A percentile compares a stretch with the other conserved stretches of the same genome.
These are phyloP conservation scores for Xylariaceae sp. DNA, from an alignment of 2,329 filamentous ascomycete genomes.

Conservation along the genomic window DNA sequence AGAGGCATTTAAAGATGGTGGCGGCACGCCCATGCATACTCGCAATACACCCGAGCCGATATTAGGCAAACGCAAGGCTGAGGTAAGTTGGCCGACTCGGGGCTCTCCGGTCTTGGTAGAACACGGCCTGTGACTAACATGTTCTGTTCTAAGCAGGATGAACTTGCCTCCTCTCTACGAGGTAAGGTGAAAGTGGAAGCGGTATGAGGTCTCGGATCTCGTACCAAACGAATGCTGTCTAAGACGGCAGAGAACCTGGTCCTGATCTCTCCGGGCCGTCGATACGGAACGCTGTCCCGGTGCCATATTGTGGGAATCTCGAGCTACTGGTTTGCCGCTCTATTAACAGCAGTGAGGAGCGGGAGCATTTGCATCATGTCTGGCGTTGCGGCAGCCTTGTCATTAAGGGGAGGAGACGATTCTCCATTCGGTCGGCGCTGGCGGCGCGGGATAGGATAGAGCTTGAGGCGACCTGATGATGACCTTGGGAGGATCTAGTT, in stretches of 20 bases:
- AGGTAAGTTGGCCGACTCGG: conserved; percentile 43
- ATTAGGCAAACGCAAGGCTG: conserved; percentile 71
- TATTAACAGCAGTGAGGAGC: conserved; percentile 6
- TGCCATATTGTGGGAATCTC: not conserved
- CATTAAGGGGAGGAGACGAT: conserved; percentile 5
- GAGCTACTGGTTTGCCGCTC: not conserved
- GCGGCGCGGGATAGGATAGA: conserved; percentile 14
- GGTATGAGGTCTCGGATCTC: conserved; percentile 11
- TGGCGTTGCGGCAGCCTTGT: conserved; percentile 15
- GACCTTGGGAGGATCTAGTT: not conserved
- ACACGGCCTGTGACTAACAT: conserved; percentile 22
- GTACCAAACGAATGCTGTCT: conserved; percentile 6
- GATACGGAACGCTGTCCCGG: not conserved
- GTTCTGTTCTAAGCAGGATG: conserved; percentile 31
- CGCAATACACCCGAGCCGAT: conserved; percentile 60
- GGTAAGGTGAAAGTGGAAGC: conserved; percentile 31
- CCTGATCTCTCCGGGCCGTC: not conserved
- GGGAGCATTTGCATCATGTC: conserved; percentile 18
- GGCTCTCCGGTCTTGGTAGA: not conserved
- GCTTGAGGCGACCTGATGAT: conserved; percentile 8
- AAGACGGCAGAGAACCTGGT: not conserved
- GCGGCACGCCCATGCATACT: conserved; percentile 37
- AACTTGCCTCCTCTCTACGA: conserved; percentile 28
- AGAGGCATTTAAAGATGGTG: conserved; percentile 68
- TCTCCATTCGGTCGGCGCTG: conserved; percentile 5